phyloP scores from a whole-genome alignment of 2,329 filamentous ascomycete genomes.

The Fusarium incarnatum region DNA sequence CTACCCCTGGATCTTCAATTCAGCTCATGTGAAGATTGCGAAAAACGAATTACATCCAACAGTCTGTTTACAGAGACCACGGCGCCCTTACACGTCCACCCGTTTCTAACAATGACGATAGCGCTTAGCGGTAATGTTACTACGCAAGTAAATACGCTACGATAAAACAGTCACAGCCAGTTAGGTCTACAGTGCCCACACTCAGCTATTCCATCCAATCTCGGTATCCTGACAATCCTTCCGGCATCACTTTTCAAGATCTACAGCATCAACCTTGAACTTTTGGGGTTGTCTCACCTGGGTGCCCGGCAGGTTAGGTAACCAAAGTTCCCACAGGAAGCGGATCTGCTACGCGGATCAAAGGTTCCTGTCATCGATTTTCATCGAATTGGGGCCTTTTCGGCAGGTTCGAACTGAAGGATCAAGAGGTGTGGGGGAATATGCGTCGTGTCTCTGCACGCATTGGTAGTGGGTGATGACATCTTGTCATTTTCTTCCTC shows the following conservation, averaged over 20 bases:
- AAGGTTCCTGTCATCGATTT: neutral
- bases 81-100: too few relatives aligned
- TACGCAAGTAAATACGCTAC: neutral
- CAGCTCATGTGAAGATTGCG: too few relatives aligned
- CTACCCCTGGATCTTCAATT: too few relatives aligned
- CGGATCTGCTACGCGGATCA: neutral
- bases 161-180: neutral
- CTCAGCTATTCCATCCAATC: neutral
- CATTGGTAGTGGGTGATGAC: neutral
- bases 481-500: too few relatives aligned
- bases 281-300: neutral
- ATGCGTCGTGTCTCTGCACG: neutral
- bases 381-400: neutral
- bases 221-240: neutral
- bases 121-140: neutral
- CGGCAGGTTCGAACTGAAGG: neutral
- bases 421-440: neutral
- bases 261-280: neutral
- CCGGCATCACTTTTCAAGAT: neutral
- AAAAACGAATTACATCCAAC: rapidly evolving
- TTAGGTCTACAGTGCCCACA: neutral
- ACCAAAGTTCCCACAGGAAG: neutral
- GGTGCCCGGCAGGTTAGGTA: neutral
- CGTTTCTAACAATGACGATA: too few relatives aligned
- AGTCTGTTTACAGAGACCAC: rapidly evolving